Percentiles rank a stretch among this genome's conserved stretches.
phyloP scores from a whole-genome alignment of 2,329 filamentous ascomycete species.

The Pseudophaeomoniella oleicola region DNA sequence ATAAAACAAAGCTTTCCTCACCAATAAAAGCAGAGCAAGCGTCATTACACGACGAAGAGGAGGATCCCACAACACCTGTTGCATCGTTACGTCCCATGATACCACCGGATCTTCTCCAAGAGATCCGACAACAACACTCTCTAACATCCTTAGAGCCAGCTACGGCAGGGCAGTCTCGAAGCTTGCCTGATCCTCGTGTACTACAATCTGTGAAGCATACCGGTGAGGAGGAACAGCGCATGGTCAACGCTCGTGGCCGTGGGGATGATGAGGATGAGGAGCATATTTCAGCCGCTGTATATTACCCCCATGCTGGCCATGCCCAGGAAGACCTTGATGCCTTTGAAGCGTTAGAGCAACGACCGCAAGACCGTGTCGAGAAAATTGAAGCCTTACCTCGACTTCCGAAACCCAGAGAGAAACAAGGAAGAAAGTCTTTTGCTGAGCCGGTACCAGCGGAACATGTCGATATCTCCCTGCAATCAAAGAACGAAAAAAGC shows the following conservation, averaged over 20 bases:
- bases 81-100: slow-evolving; percentile 13
- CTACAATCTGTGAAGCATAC: slow-evolving; percentile 2
- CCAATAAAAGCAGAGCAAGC: too few relatives aligned
- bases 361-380: slow-evolving; percentile 3
- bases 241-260: slow-evolving; percentile 1
- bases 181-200: background rate
- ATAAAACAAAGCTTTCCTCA: background rate
- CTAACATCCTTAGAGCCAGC: background rate
- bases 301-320: slow-evolving; percentile 46
- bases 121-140: slow-evolving; percentile 40
- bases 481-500: slow-evolving; percentile 45
- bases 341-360: slow-evolving; percentile 8
- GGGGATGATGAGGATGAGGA: slow-evolving; percentile 48
- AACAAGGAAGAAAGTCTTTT: background rate
- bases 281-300: slow-evolving; percentile 50
- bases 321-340: slow-evolving; percentile 23
- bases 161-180: background rate
- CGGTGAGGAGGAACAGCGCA: background rate
- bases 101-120: slow-evolving; percentile 37
- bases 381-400: slow-evolving; percentile 2
- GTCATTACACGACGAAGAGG: background rate
- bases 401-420: slow-evolving; percentile 4
- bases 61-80: background rate
- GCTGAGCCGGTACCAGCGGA: slow-evolving; percentile 5
- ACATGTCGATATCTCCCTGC: slow-evolving; percentile 48